Evolutionary conservation across 1,139 yeast genomes (phyloP).

Genomic region (Candida sanyaensis): DNA sequence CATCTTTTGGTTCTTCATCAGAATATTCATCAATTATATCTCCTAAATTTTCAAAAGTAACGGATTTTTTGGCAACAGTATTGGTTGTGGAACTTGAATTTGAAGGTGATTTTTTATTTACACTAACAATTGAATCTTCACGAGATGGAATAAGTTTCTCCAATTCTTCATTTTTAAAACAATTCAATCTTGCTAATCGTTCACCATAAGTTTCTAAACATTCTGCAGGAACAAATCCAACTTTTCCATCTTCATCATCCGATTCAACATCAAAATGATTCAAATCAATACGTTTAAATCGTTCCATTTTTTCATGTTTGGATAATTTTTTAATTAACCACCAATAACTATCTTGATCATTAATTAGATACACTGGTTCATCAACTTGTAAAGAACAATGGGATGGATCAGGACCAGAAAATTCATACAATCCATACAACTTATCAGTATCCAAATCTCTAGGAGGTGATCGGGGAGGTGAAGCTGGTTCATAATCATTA

Average conservation of each 20-base stretch:
- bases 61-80: slow-evolving; percentile 30
- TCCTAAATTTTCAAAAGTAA: slow-evolving; percentile 42
- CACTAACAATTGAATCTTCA: slow-evolving; percentile 11
- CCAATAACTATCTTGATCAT: slow-evolving; percentile 95
- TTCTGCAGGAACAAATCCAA: slow-evolving; percentile 97
- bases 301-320: slow-evolving; percentile 31
- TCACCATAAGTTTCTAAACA: slow-evolving; percentile 90
- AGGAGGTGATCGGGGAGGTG: slow-evolving; percentile 81
- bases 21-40: slow-evolving; percentile 26
- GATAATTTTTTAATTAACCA: slow-evolving; percentile 81
- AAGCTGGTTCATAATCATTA: slow-evolving; percentile 40
- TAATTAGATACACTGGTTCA: slow-evolving; percentile 78
- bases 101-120: slow-evolving; percentile 7
- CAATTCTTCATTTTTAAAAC: slow-evolving; percentile 86
- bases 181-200: slow-evolving; percentile 85
- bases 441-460: slow-evolving; percentile 82
- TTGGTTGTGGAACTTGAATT: slow-evolving; percentile 7
- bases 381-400: slow-evolving; percentile 82
- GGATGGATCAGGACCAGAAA: slow-evolving; percentile 90
- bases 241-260: slow-evolving; percentile 58
- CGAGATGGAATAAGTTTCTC: slow-evolving; percentile 36
- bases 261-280: slow-evolving; percentile 17
- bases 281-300: slow-evolving; percentile 8
- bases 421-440: slow-evolving; percentile 83
- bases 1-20: slow-evolving; percentile 15